A percentile compares a stretch with the other conserved stretches of the same genome.
phyloP scores from a whole-genome alignment of 345 rosid species.

The Ricinus communis region DNA sequence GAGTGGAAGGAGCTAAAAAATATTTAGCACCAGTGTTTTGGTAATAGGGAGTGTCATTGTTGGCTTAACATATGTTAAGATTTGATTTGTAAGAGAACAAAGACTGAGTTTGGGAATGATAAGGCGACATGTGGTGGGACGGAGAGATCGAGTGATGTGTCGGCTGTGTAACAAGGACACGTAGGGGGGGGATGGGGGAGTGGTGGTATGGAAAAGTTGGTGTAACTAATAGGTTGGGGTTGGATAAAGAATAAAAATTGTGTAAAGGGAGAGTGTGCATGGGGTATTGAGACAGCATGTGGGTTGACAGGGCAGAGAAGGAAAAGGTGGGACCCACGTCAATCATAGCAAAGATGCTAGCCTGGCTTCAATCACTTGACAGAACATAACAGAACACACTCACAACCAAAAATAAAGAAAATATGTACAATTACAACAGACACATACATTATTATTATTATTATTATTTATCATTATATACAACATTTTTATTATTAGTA shows the following conservation, averaged over 20 bases:
- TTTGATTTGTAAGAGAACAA: constrained; percentile 17
- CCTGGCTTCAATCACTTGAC: constrained; percentile 59
- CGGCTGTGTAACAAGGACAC: background rate
- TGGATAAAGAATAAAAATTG: constrained; percentile 4
- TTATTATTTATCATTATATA: too few relatives aligned
- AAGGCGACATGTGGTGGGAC: constrained; percentile 16
- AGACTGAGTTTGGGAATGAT: constrained; percentile 9
- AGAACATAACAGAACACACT: constrained; percentile 33
- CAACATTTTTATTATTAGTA: too few relatives aligned
- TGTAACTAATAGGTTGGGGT: constrained; percentile 1
- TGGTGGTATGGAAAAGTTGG: constrained; percentile 15
- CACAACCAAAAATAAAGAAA: background rate
- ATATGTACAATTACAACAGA: too few relatives aligned
- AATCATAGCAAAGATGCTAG: constrained; percentile 58
- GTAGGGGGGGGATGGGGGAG: background rate
- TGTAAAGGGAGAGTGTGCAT: constrained; percentile 22
- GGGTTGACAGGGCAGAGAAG: constrained; percentile 51
- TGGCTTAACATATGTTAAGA: constrained; percentile 14
- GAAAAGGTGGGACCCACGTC: constrained; percentile 44
- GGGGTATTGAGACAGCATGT: constrained; percentile 51
- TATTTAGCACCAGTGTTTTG: too few relatives aligned
- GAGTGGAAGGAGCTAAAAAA: too few relatives aligned
- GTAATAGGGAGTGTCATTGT: background rate
- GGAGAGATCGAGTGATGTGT: background rate
- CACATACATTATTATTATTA: too few relatives aligned